Conservation (phyloP, 192 early-diverging fungal species). For the Jimgerdemannia lactiflua region DNA sequence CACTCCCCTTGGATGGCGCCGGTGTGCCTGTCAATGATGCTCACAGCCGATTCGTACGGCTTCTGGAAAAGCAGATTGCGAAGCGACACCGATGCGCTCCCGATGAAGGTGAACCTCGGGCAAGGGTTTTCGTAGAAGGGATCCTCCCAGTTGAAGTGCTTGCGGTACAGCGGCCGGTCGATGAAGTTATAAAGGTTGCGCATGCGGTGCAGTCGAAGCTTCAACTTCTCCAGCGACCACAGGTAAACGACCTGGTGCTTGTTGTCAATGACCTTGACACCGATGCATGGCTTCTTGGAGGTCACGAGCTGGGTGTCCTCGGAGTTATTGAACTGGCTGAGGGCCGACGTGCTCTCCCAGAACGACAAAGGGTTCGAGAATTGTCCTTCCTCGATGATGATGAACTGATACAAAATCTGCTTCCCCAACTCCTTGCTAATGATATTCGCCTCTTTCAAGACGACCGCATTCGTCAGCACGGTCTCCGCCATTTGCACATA, state of each 20-base stretch:
- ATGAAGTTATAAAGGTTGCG: conserved; percentile 54
- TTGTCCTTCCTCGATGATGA: conserved; percentile 63
- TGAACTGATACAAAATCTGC: conserved; percentile 81
- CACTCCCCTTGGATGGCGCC: conserved; percentile 37
- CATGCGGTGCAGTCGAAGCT: conserved; percentile 32
- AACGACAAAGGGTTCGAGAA: conserved; percentile 46
- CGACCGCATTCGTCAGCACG: conserved; percentile 63
- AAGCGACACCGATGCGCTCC: conserved; percentile 40
- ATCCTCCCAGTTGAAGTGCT: conserved; percentile 55
- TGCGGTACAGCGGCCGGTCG: conserved; percentile 52
- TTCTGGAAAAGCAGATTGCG: conserved; percentile 41
- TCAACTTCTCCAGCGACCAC: conserved; percentile 39
- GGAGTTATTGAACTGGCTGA: conserved; percentile 45
- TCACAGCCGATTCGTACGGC: conserved; percentile 38
- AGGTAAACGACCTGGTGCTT: conserved; percentile 50
- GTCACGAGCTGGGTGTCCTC: conserved; percentile 41
- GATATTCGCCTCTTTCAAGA: conserved; percentile 90
- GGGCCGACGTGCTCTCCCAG: conserved; percentile 46
- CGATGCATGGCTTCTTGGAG: conserved; percentile 47
- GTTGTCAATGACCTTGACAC: conserved; percentile 51
- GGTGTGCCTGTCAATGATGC: conserved; percentile 41
- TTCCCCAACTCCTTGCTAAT: conserved; percentile 83
- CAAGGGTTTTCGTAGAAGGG: conserved; percentile 56
- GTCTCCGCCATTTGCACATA: conserved; percentile 60
- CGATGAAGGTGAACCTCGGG: conserved; percentile 52